phyloP scores from a whole-genome alignment of 768 basidiomycete species.

The Suillus discolor region DNA sequence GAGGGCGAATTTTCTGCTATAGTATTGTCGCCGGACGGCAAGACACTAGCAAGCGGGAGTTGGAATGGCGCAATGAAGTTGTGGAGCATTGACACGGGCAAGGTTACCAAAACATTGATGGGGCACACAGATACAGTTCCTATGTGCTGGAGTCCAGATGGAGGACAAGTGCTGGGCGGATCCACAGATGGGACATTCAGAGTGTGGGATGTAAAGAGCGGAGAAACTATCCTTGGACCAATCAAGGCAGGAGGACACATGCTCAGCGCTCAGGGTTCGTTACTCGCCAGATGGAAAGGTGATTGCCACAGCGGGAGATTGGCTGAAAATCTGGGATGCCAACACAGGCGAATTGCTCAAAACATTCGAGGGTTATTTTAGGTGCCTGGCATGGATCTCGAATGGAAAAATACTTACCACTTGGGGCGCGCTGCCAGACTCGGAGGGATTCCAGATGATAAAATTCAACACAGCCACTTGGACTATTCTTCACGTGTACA shows the following conservation, averaged over 20 bases:
- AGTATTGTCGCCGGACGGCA: background rate
- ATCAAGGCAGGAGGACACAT: too few relatives aligned
- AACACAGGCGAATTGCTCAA: background rate
- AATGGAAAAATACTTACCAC: background rate
- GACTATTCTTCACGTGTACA: background rate
- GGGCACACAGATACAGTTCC: background rate
- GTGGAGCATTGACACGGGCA: background rate
- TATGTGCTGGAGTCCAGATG: background rate
- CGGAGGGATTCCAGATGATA: background rate
- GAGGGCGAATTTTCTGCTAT: background rate
- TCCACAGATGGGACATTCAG: background rate
- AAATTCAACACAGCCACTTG: background rate
- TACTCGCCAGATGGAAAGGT: background rate
- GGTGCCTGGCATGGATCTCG: background rate
- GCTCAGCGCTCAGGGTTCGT: too few relatives aligned
- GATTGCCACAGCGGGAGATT: background rate
- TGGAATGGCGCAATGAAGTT: background rate
- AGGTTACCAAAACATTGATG: background rate
- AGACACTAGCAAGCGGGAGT: background rate
- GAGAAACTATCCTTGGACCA: background rate
- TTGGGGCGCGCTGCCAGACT: too few relatives aligned
- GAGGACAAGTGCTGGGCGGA: background rate
- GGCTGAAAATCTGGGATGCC: background rate
- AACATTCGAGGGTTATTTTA: too few relatives aligned
- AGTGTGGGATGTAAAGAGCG: background rate